A percentile compares a stretch with the other conserved stretches of the same genome.
phyloP scores from a whole-genome alignment of 2,329 filamentous ascomycete species.

The Teratosphaeria pseudoeucalypti region DNA sequence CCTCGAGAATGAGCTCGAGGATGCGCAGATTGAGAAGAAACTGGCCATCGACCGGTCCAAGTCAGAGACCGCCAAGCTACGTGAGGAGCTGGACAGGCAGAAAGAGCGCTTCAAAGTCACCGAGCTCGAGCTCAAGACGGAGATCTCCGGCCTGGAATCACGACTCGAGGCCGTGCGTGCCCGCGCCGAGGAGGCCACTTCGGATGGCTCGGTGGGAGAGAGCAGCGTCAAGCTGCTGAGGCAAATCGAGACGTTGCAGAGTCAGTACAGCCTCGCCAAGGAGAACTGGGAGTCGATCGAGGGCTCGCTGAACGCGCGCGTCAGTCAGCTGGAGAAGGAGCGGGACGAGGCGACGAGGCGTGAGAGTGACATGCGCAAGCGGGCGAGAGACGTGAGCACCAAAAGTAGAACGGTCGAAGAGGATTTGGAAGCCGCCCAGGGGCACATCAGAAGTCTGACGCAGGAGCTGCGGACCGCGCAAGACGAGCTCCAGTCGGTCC shows the following conservation, averaged over 20 bases:
- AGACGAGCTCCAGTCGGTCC: constrained; percentile 50
- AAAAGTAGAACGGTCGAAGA: constrained; percentile 64
- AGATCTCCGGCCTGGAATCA: constrained; percentile 67
- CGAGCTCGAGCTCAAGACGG: constrained; percentile 71
- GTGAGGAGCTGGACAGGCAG: constrained; percentile 62
- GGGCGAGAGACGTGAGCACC: constrained; percentile 71
- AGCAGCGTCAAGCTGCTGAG: constrained; percentile 59
- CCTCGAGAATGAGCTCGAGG: constrained; percentile 55
- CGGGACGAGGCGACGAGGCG: constrained; percentile 73
- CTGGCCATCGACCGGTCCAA: constrained; percentile 60
- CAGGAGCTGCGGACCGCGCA: constrained; percentile 53
- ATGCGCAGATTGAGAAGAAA: constrained; percentile 63
- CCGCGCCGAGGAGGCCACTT: constrained; percentile 74
- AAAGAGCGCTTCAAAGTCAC: constrained; percentile 57
- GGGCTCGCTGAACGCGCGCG: constrained; percentile 66
- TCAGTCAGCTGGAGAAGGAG: constrained; percentile 75
- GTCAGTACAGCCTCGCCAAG: constrained; percentile 85
- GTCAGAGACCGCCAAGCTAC: constrained; percentile 59
- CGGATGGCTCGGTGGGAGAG: constrained; percentile 48
- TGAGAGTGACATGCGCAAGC: constrained; percentile 80
- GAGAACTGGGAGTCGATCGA: constrained; percentile 98
- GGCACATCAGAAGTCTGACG: constrained; percentile 53
- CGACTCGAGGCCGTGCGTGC: constrained; percentile 81
- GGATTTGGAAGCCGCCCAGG: constrained; percentile 63
- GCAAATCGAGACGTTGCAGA: constrained; percentile 91